A percentile compares a stretch with the other conserved stretches of the same genome.
Evolutionary conservation across 306 rosid species (phyloP).

Genomic region (Vachellia pachyceras): DNA sequence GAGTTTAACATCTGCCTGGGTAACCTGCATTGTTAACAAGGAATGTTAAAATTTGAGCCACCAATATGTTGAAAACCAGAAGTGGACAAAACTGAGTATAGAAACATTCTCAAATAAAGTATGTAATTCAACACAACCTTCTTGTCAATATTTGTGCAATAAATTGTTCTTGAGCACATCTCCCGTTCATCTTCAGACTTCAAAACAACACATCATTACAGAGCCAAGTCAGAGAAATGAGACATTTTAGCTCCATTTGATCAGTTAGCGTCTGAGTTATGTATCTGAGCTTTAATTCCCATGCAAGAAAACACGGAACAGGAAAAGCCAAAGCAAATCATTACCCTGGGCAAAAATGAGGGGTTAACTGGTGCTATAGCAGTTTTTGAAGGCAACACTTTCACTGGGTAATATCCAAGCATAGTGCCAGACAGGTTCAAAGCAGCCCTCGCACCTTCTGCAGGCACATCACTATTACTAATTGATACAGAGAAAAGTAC

Average conservation of each 20-base stretch:
- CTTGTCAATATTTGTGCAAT: conserved; percentile 97
- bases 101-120: conserved; percentile 30
- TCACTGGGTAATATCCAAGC: conserved; percentile 90
- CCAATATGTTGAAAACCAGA: conserved; percentile 22
- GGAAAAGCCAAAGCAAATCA: conserved; percentile 16
- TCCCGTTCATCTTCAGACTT: conserved; percentile 97
- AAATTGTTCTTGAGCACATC: conserved; percentile 98
- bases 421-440: conserved; percentile 90
- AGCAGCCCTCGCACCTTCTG: conserved; percentile 97
- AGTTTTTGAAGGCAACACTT: conserved; percentile 98
- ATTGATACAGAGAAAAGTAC: conserved; percentile 33
- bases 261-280: conserved; percentile 17
- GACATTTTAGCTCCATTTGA: conserved; percentile 23
- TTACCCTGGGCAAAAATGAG: conserved; percentile 92
- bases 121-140: conserved; percentile 65
- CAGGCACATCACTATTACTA: conserved; percentile 41
- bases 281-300: not conserved
- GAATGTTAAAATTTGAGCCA: conserved; percentile 22
- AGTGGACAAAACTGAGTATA: not conserved
- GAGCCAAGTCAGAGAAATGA: conserved; percentile 36
- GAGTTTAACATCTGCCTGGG: conserved; percentile 90
- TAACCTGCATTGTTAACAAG: conserved; percentile 61
- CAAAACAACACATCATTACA: conserved; percentile 29
- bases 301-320: conserved; percentile 16
- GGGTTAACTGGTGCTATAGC: conserved; percentile 99